Evolutionary conservation across 371 early-diverging fungal species (phyloP), one percentile per base, ranked within the genome.

Genomic region (Blakeslea trispora): DNA sequence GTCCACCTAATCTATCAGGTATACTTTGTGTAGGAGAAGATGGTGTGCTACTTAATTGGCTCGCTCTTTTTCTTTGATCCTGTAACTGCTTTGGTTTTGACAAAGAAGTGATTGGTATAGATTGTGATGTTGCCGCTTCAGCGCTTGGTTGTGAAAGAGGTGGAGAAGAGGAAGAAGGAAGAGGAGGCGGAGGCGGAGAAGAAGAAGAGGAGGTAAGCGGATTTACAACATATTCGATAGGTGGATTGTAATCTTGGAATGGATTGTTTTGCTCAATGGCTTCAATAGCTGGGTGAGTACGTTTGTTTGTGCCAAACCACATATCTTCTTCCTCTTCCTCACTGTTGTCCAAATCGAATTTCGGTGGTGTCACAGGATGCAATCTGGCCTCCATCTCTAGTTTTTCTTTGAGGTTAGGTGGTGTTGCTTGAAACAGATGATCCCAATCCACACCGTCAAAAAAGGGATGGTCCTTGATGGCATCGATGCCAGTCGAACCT

Each of bases 391-490:
- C 41, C 55, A 56, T 19, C 55, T 65, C 44, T n/a, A 71, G 31
- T 24, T 58, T 66, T 47, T 59, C 74, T 57, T 45, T 65, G 42
- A 66, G 51, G 17, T 51, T 43, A 50, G 71, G 72, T 50, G 78
- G 74, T 22, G 53, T 68, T 35, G 51, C 66, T 52, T 68, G 63
- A 69, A 69, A 81, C 19, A 93, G 48, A 13, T 69, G 55, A 0
- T 79, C 71, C 95, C 97, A 99, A 32, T 91, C 81, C 8, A 97
- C 79, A 18, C 88, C 94, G 0, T 80, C 69, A 67, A 99, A 99
- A 62, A 96, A 99, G 6, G 88, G 73, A 66, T 99, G 99, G 5
- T 57, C 53, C 63, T 94, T 95, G 13, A 98, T 77, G 34, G 88
- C 87, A 0, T 79, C 77, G 11, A 94, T 79, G 0, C 84, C 83